Evolutionary conservation across 2,329 filamentous ascomycete species (phyloP), one percentile per base, ranked within the genome.

Genomic region (Fusarium marasasianum): DNA sequence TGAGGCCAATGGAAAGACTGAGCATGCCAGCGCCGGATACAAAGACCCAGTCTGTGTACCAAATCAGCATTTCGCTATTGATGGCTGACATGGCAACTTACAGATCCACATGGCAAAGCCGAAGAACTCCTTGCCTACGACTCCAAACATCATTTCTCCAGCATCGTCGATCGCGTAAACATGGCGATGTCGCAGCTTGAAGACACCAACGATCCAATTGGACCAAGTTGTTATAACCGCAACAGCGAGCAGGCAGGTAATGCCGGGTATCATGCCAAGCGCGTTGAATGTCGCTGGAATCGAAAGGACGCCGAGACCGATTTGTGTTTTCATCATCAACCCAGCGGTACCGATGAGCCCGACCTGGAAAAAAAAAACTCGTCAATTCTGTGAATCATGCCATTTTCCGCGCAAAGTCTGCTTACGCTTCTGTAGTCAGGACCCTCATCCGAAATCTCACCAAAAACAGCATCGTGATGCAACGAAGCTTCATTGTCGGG

Each of bases 131-230:
- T 84, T 82, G 1, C 87, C 86, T 8, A 83, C 61, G 3, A 79
- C 81, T 22, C 87, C 87, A 72, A 87, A 86, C 31, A 89, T 81
- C 53, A 87, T 80, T 5, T 72, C 73, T 26, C 87, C 87, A 2
- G 85, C 87, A 72, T 89, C 87, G 51, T 88, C 87, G 61, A 89
- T 87, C 18, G 86, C 83, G 70, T 89, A 89, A 4, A 89, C 86
- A 47, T 86, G 82, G 5, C 83, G 83, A 73, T 89, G 87, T 24
- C 80, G 79, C 31, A 86, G 74, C 73, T 89, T 89, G 81, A 89
- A 89, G n/a, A 81, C 75, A 8, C 86, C 86, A 10, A 87, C 80
- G 20, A 87, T 84, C 69, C 84, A 87, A 62, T 83, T 82, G 4
- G 85, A 86, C 86, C 86, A 87, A 3, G 83, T 86, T 0, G 85